These are phyloP conservation scores for Zoysia pacifica DNA, from an alignment of 176 grass and related monocot species.

Conservation along the genomic window DNA sequence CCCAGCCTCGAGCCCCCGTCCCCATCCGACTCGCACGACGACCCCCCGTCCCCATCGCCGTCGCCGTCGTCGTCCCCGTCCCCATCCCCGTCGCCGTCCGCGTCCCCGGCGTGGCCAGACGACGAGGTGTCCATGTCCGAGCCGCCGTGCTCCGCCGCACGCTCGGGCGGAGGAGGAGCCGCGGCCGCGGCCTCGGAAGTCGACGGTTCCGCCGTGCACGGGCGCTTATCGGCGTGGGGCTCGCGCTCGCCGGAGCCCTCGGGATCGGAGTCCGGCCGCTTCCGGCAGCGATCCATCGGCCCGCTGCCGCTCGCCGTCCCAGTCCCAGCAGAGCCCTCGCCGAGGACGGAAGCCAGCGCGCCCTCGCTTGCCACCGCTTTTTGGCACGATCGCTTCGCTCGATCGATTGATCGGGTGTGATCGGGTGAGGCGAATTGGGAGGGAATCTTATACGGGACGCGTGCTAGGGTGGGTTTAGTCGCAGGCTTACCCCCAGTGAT, in stretches of 20 bases:
- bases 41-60: constrained; percentile 40
- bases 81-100: constrained; percentile 22
- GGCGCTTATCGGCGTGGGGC: constrained; percentile 80
- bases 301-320: constrained; percentile 1
- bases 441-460: constrained; percentile 32
- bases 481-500: constrained; percentile 3
- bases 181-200: constrained; percentile 9
- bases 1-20: constrained; percentile 31
- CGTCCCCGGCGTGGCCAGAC: constrained; percentile 50
- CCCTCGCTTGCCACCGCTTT: constrained; percentile 14
- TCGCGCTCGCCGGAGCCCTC: constrained; percentile 48
- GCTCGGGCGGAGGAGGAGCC: neutral
- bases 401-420: neutral
- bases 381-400: constrained; percentile 36
- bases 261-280: constrained; percentile 68
- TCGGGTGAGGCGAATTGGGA: constrained; percentile 13
- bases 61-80: constrained; percentile 29
- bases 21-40: constrained; percentile 68
- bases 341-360: constrained; percentile 33
- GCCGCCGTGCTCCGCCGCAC: constrained; percentile 17
- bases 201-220: constrained; percentile 66
- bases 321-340: constrained; percentile 3
- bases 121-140: constrained; percentile 73
- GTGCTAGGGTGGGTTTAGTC: constrained; percentile 28
- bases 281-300: constrained; percentile 90